phyloP scores from a whole-genome alignment of 2,329 filamentous ascomycete genomes.

The Exophiala spinifera region DNA sequence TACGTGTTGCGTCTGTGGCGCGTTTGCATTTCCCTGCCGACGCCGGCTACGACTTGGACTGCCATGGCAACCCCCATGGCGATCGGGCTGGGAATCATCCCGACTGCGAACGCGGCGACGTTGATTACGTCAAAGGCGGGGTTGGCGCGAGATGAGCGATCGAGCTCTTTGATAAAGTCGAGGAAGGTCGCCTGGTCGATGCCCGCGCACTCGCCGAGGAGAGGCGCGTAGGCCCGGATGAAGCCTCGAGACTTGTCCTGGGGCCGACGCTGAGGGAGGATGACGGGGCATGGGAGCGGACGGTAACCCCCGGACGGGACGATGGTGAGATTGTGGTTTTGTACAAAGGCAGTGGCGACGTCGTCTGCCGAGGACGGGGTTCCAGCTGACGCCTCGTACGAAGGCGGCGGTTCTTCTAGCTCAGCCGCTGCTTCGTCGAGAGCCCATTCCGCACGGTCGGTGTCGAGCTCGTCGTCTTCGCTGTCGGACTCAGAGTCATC shows the following conservation, averaged over 20 bases:
- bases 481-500: conserved; percentile 13
- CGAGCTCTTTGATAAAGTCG: conserved; percentile 48
- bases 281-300: conserved; percentile 43
- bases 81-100: conserved; percentile 23
- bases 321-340: conserved; percentile 5
- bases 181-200: conserved; percentile 51
- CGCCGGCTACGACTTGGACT: conserved; percentile 16
- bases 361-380: conserved; percentile 11
- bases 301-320: conserved; percentile 4
- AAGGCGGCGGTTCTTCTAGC: conserved; percentile 11
- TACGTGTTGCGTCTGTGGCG: conserved; percentile 49
- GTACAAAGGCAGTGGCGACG: conserved; percentile 14
- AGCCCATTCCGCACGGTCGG: conserved; percentile 21
- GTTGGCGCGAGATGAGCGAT: conserved; percentile 30
- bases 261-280: conserved; percentile 53
- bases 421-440: conserved; percentile 24
- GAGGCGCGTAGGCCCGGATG: conserved; percentile 52
- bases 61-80: conserved; percentile 23
- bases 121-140: conserved; percentile 27
- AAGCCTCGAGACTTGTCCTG: conserved; percentile 50
- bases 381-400: conserved; percentile 7
- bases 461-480: conserved; percentile 18
- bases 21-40: conserved; percentile 21
- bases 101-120: conserved; percentile 23
- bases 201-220: conserved; percentile 42